Evolutionary conservation across 1,284 basidiomycete species (phyloP).

Genomic region (Ustilago tritici): DNA sequence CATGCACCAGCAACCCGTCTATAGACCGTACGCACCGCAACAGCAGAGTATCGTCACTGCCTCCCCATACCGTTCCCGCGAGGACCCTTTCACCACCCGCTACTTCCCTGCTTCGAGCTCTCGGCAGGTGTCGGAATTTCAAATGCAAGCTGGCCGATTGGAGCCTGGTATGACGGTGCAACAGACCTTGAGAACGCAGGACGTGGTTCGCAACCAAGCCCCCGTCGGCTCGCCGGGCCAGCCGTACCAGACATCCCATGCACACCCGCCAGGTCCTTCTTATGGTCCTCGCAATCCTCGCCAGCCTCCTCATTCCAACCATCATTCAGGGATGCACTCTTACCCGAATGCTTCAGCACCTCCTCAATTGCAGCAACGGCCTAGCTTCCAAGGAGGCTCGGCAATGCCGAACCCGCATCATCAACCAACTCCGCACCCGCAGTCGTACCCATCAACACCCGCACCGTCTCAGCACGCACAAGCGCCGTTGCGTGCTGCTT

Average conservation of each 20-base stretch:
- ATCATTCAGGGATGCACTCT: conserved; percentile 22
- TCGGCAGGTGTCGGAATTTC: conserved; percentile 63
- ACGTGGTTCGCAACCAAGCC: conserved; percentile 35
- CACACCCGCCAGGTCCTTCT: conserved; percentile 36
- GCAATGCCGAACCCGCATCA: conserved; percentile 27
- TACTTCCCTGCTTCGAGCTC: conserved; percentile 63
- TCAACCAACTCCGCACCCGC: conserved; percentile 31
- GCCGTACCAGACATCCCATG: conserved; percentile 17
- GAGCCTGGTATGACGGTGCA: conserved; percentile 67
- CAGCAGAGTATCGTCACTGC: conserved; percentile 18
- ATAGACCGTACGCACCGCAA: conserved; percentile 27
- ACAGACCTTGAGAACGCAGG: conserved; percentile 57
- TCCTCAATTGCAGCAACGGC: conserved; percentile 33
- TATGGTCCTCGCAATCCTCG: conserved; percentile 50
- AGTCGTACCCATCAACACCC: conserved; percentile 28
- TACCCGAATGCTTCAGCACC: conserved; percentile 26
- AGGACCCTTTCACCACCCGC: conserved; percentile 60
- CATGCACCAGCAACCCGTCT: conserved; percentile 35
- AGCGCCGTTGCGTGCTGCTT: conserved; percentile 1
- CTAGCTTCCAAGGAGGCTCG: conserved; percentile 16
- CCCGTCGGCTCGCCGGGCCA: conserved; percentile 19
- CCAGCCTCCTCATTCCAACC: conserved; percentile 22
- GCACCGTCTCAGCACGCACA: conserved; percentile 20
- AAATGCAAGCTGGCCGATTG: conserved; percentile 47
- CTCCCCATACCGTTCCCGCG: conserved; percentile 36